Conservation (phyloP, 495 filamentous ascomycete species). For the Aspergillus incahuasiensis region DNA sequence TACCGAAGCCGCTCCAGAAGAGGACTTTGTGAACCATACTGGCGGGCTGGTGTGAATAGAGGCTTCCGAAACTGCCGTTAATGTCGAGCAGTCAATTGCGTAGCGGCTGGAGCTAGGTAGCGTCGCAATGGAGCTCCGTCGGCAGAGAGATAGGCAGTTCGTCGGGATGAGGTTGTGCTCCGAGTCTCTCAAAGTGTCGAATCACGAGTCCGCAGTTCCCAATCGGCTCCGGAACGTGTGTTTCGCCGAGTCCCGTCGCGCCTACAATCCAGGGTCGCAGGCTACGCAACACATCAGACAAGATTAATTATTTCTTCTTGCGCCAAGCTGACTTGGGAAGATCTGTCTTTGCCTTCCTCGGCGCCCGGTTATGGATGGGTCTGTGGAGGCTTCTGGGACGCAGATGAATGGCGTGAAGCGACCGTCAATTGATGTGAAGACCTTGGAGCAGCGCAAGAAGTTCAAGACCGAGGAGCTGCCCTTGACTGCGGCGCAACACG, state of each 20-base stretch:
- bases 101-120: constrained; percentile 2
- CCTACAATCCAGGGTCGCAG: not conserved
- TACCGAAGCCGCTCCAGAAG: constrained; percentile 98
- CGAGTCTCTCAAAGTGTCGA: constrained; percentile 18
- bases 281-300: not conserved
- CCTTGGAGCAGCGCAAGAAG: constrained; percentile 53
- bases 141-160: not conserved
- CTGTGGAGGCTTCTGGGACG: constrained; percentile 33
- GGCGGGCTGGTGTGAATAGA: constrained; percentile 1
- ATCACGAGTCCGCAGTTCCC: constrained; percentile 39
- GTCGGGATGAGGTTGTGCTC: constrained; percentile 25
- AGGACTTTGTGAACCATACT: constrained; percentile 72
- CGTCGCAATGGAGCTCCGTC: constrained; percentile 11
- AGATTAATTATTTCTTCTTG: not conserved
- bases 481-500: constrained; percentile 63
- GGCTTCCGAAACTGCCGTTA: not conserved
- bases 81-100: not conserved
- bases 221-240: constrained; percentile 29
- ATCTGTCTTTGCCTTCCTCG: constrained; percentile 6
- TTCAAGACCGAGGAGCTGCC: constrained; percentile 85
- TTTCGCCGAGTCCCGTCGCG: constrained; percentile 15
- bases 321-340: not conserved
- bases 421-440: constrained; percentile 31
- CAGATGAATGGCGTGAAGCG: constrained; percentile 24
- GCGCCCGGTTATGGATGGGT: constrained; percentile 38